Base-by-base conservation (phyloP, 2,329 filamentous ascomycete species). In the Bimuria novae-zelandiae region DNA sequence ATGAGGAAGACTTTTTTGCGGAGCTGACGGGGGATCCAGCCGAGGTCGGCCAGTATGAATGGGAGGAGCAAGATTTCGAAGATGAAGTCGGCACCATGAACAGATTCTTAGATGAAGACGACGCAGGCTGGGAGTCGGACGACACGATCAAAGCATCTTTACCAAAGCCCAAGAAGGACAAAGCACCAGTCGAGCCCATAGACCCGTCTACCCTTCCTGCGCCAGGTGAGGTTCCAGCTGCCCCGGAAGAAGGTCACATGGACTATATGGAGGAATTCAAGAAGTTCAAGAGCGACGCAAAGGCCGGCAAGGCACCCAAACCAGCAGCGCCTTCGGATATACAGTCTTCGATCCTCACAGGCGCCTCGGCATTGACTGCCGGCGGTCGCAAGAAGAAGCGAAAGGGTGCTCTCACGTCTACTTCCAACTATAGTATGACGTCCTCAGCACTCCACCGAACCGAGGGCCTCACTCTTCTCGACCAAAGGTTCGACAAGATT, bases 61-160 rank as follows among this genome's bases (percentile, higher is more conserved):
- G 93, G 72, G 88, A 94, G 36, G 84, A 84, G 51, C 78, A 79
- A 8, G 68, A 75, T 1, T 83, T 68, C 44, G 64, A 74, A 12
- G 59, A 61, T 27, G 61, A 67, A n/a, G n/a, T n/a, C n/a, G n/a
- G n/a, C 25, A 58, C 68, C 11, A 64, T 82, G 54, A 75, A 78
- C 42, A 79, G 80, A 49, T 71, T 69, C 47, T 57, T 70, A 12
- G 82, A 83, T 12, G 80, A 81, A 7, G 85, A 88, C 4, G 91
- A 93, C 47, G 89, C 89, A 1, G 94, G 93, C 5, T 99, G 92
- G 92, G 92, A 97, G 75, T 95, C 92, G 7, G 94, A 99, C 72
- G 88, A 86, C 63, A 99, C 94, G 0, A 91, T 81, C 88, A 70
- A 96, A 89, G 79, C 83, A 17, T 65, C 61, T 19, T 74, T 57